These are phyloP conservation scores for Crithidia thermophila DNA, from an alignment of 208 protist species.

Conservation along the genomic window DNA sequence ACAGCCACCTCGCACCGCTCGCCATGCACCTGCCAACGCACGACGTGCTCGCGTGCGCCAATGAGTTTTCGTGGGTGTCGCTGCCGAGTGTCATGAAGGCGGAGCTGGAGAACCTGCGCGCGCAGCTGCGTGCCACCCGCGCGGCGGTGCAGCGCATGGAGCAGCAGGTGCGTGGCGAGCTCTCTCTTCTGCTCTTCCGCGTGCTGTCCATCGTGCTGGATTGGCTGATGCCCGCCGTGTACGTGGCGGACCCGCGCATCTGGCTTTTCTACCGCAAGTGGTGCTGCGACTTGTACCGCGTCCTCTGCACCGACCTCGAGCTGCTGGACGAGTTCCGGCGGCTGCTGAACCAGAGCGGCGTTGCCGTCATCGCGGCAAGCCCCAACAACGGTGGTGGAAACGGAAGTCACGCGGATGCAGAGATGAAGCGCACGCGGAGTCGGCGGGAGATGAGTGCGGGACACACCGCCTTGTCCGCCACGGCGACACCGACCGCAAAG, in stretches of 20 bases:
- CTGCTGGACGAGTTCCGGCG: slow-evolving; percentile 62
- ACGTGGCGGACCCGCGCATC: slow-evolving; percentile 50
- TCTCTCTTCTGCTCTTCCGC: slow-evolving; percentile 77
- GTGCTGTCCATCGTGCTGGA: slow-evolving; percentile 75
- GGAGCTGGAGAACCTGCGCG: slow-evolving; percentile 31
- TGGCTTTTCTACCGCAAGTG: slow-evolving; percentile 85
- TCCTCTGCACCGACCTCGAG: slow-evolving; percentile 60
- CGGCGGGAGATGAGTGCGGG: background rate
- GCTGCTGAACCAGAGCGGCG: slow-evolving; percentile 40
- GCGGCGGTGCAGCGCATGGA: slow-evolving; percentile 26
- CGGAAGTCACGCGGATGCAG: background rate
- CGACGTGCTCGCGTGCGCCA: slow-evolving; percentile 28
- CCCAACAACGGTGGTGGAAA: background rate
- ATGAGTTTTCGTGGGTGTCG: slow-evolving; percentile 31
- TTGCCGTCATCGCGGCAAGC: slow-evolving; percentile 11
- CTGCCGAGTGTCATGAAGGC: slow-evolving; percentile 29
- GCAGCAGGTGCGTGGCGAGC: slow-evolving; percentile 69
- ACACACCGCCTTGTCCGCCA: slow-evolving; percentile 5
- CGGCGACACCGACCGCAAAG: slow-evolving; percentile 1
- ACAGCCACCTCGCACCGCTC: background rate
- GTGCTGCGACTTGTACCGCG: slow-evolving; percentile 79
- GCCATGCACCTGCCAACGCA: slow-evolving; percentile 16
- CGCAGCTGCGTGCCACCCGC: slow-evolving; percentile 16
- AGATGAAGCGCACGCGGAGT: background rate
- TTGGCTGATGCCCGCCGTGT: slow-evolving; percentile 79